These are phyloP conservation scores for Zygosaccharomyces rouxii DNA, from an alignment of 805 yeast genomes.

Conservation along the genomic window DNA sequence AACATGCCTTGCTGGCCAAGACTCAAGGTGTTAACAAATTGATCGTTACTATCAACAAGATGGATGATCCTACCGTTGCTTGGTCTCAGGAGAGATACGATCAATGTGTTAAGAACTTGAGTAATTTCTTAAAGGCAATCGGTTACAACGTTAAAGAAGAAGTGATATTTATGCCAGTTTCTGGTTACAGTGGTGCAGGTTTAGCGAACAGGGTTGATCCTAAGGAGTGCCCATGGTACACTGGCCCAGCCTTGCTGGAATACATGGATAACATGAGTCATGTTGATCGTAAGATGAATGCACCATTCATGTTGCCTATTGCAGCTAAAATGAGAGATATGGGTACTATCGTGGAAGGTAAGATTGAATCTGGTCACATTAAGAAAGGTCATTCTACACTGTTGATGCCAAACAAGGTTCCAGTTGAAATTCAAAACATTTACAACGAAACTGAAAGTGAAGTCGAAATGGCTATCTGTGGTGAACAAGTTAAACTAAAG, in stretches of 20 bases:
- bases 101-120: constrained; percentile 86
- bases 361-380: constrained; percentile 92
- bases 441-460: constrained; percentile 95
- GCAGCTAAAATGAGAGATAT: constrained; percentile 92
- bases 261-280: constrained; percentile 79
- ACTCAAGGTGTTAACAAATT: constrained; percentile 96
- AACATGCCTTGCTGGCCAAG: constrained; percentile 94
- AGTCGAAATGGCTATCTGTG: constrained; percentile 83
- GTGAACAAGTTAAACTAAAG: constrained; percentile 94
- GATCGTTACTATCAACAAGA: constrained; percentile 92
- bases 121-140: constrained; percentile 72
- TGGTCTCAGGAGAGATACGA: constrained; percentile 97
- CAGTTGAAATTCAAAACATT: constrained; percentile 80
- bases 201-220: constrained; percentile 77
- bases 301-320: constrained; percentile 96
- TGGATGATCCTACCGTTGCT: constrained; percentile 95
- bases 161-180: constrained; percentile 91
- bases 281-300: constrained; percentile 80
- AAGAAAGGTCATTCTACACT: constrained; percentile 71
- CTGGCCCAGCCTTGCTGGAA: constrained; percentile 88
- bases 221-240: constrained; percentile 84
- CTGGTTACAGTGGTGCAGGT: constrained; percentile 97
- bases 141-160: constrained; percentile 85
- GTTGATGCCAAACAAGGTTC: constrained; percentile 86
- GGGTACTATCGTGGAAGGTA: constrained; percentile 98